A percentile compares a stretch with the other conserved stretches of the same genome.
Evolutionary conservation across 2,329 filamentous ascomycete genomes (phyloP).

Genomic region (Aspergillus fumigatus): DNA sequence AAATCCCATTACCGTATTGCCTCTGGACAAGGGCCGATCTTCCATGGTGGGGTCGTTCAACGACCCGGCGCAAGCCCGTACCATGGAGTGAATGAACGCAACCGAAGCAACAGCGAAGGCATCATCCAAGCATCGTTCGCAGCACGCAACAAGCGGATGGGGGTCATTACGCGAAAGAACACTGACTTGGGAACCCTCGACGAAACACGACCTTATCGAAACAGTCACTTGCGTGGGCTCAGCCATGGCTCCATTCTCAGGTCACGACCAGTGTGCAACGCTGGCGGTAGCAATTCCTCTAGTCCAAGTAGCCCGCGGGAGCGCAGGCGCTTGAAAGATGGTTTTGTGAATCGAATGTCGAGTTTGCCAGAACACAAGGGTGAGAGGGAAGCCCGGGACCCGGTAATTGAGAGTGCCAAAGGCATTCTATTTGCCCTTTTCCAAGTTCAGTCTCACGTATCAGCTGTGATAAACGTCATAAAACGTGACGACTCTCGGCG

Average conservation of each 20-base stretch:
- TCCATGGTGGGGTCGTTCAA: constrained; percentile 49
- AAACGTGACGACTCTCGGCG: constrained; percentile 44
- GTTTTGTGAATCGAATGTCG: constrained; percentile 49
- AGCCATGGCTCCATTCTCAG: constrained; percentile 53
- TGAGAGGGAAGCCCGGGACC: constrained; percentile 43
- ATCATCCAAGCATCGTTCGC: constrained; percentile 46
- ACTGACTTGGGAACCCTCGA: constrained; percentile 52
- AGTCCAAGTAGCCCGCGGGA: constrained; percentile 44
- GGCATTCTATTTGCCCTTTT: constrained; percentile 53
- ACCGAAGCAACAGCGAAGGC: constrained; percentile 60
- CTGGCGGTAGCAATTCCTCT: constrained; percentile 37
- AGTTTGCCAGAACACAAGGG: constrained; percentile 55
- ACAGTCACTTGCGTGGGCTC: constrained; percentile 53
- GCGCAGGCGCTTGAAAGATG: constrained; percentile 37
- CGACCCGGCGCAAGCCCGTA: constrained; percentile 70
- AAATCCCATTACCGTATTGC: constrained; percentile 70
- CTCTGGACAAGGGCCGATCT: constrained; percentile 37
- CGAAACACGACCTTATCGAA: constrained; percentile 48
- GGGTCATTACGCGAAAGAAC: constrained; percentile 54
- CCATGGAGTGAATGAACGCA: constrained; percentile 58
- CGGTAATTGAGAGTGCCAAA: constrained; percentile 53
- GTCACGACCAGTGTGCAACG: constrained; percentile 29
- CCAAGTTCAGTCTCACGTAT: constrained; percentile 47
- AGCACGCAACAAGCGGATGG: constrained; percentile 55
- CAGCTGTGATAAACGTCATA: constrained; percentile 44